Percentiles rank a stretch among this genome's conserved stretches.
Conservation (phyloP, 2,329 filamentous ascomycete genomes). For the Stachybotrys chlorohalonatus region DNA sequence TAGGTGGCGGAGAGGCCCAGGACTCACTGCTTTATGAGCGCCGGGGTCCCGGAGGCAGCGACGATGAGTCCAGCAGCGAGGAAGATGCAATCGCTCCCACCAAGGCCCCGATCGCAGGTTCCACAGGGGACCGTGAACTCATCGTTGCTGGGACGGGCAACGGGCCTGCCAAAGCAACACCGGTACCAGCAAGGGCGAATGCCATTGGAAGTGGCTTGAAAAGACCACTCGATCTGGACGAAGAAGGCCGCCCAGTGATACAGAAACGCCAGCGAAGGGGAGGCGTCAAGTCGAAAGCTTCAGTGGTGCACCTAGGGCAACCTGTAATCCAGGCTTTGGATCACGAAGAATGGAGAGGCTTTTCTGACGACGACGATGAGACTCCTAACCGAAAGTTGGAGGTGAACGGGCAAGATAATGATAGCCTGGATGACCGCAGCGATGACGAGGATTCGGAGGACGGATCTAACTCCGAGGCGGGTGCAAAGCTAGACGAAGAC, state of each 20-base stretch:
- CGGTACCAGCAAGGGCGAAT: background rate
- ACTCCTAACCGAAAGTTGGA: background rate
- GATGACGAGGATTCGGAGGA: constrained; percentile 22
- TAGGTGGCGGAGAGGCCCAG: constrained; percentile 43
- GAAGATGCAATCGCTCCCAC: too few relatives aligned
- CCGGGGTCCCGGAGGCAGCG: constrained; percentile 16
- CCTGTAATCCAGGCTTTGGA: constrained; percentile 25
- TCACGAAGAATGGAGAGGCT: constrained; percentile 51
- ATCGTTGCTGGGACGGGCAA: too few relatives aligned
- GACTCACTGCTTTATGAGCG: constrained; percentile 42
- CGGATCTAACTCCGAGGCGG: constrained; percentile 16
- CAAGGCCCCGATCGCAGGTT: constrained; percentile 8
- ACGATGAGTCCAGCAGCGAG: constrained; percentile 8
- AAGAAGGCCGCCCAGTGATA: constrained; percentile 71
- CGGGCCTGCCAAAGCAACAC: background rate
- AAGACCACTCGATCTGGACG: constrained; percentile 71
- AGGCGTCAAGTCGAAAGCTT: constrained; percentile 46
- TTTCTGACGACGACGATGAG: constrained; percentile 40
- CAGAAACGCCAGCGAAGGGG: constrained; percentile 71
- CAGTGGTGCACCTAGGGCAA: constrained; percentile 30
- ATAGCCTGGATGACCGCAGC: constrained; percentile 5
- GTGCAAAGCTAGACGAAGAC: constrained; percentile 17
- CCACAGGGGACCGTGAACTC: too few relatives aligned
- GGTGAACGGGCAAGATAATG: background rate
- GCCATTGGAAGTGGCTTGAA: constrained; percentile 71